Evolutionary conservation across 129 eudicot species (phyloP).

Genomic region (Centaurea solstitialis): DNA sequence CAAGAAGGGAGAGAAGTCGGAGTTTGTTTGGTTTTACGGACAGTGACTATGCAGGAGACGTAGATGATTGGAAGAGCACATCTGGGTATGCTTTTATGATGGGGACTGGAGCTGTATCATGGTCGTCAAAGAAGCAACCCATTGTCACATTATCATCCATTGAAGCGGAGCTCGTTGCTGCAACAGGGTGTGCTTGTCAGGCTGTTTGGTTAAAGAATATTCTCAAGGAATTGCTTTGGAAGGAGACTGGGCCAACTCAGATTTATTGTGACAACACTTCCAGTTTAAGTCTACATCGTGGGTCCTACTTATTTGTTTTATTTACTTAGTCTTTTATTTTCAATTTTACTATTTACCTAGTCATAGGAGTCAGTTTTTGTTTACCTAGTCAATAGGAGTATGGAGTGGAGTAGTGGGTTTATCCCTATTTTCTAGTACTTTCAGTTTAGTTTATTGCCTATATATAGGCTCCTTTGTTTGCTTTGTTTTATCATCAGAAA

Average conservation of each 20-base stretch:
- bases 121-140: not conserved
- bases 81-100: not conserved
- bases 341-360: no score
- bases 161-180: not conserved
- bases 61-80: not conserved
- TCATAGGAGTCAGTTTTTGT: not conserved
- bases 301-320: not conserved
- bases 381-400: not conserved
- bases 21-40: not conserved
- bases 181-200: not conserved
- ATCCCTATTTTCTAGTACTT: not conserved
- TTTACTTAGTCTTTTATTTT: not conserved
- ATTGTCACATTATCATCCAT: not conserved
- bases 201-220: not conserved
- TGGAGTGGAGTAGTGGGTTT: not conserved
- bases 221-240: not conserved
- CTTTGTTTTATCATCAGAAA: no score
- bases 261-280: constrained; percentile 9
- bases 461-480: no score
- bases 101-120: not conserved
- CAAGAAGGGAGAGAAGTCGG: not conserved
- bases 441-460: not conserved
- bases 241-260: not conserved
- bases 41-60: not conserved
- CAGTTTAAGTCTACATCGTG: not conserved